Conservation (phyloP, 129 eudicot genomes). For the Escallonia herrerae region DNA sequence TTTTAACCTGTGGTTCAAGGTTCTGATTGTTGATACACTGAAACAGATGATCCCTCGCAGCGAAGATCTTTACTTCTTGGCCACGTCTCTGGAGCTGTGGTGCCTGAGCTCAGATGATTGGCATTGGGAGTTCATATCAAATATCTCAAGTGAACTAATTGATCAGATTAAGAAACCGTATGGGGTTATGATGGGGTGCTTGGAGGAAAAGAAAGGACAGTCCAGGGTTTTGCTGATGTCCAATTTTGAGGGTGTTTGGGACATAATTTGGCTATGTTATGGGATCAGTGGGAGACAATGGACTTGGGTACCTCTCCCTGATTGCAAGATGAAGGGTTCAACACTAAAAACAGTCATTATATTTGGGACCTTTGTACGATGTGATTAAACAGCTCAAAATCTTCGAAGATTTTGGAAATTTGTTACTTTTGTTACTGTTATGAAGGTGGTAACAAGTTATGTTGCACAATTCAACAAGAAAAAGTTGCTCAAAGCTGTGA, state of each 20-base stretch:
- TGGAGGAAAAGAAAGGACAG: conserved; percentile 30
- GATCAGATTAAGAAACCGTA: conserved; percentile 47
- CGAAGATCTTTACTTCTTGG: conserved; percentile 54
- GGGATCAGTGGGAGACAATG: conserved; percentile 25
- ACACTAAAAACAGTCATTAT: too few species aligned
- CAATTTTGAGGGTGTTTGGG: conserved; percentile 55
- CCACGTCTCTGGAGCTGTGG: conserved; percentile 51
- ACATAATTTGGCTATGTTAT: conserved; percentile 55
- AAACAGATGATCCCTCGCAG: conserved; percentile 42
- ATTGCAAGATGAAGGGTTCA: conserved; percentile 63
- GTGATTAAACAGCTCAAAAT: too few species aligned
- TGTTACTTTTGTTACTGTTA: too few species aligned
- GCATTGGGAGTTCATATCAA: conserved; percentile 46
- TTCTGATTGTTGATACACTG: conserved; percentile 40
- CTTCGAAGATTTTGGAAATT: too few species aligned
- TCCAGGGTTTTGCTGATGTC: conserved; percentile 53
- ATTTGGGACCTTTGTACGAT: too few species aligned
- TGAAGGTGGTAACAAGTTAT: too few species aligned
- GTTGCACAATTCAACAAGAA: too few species aligned
- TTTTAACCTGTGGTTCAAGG: conserved; percentile 49
- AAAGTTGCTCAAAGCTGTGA: too few species aligned
- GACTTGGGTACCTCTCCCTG: conserved; percentile 48
- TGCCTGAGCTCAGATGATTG: conserved; percentile 44
- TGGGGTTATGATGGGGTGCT: conserved; percentile 71
- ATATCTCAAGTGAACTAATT: conserved; percentile 33